phyloP scores from a whole-genome alignment of 768 basidiomycete species.

The Panus rudis region DNA sequence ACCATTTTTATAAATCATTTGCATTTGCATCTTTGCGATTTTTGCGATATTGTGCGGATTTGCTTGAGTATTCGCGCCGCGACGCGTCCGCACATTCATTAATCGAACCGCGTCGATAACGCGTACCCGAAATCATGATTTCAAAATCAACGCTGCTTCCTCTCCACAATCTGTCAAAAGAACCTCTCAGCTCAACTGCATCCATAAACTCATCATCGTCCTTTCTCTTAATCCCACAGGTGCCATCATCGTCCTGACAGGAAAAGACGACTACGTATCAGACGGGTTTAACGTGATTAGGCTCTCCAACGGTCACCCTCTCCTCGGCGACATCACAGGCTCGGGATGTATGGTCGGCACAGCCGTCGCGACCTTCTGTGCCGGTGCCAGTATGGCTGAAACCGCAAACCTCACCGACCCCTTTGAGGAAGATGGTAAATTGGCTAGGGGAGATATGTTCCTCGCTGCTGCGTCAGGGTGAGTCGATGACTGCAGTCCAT shows the following conservation, averaged over 20 bases:
- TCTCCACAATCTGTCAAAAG: no score
- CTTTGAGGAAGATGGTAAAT: conserved; percentile 27
- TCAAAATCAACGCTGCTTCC: no score
- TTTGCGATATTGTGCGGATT: neutral
- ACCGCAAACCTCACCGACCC: conserved; percentile 17
- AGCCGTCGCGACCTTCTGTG: conserved; percentile 74
- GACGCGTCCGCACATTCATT: neutral
- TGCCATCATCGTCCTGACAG: conserved; percentile 77
- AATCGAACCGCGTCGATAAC: no score
- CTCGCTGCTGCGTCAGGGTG: conserved; percentile 73
- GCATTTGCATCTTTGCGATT: neutral
- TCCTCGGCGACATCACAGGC: conserved; percentile 80
- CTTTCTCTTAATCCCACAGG: conserved; percentile 34
- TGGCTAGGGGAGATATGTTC: conserved; percentile 76
- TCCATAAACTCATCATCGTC: neutral
- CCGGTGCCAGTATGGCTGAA: conserved; percentile 46
- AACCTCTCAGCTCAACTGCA: neutral
- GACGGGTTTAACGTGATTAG: conserved; percentile 69
- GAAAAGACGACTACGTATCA: conserved; percentile 74
- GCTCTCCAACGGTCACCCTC: conserved; percentile 64
- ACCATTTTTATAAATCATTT: no score
- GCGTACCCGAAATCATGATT: no score
- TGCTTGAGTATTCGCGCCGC: neutral
- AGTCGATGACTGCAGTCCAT: conserved; percentile 15
- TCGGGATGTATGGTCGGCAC: conserved; percentile 84